Conservation (phyloP, 139 green algal species). For the Edaphochlamys debaryana region DNA sequence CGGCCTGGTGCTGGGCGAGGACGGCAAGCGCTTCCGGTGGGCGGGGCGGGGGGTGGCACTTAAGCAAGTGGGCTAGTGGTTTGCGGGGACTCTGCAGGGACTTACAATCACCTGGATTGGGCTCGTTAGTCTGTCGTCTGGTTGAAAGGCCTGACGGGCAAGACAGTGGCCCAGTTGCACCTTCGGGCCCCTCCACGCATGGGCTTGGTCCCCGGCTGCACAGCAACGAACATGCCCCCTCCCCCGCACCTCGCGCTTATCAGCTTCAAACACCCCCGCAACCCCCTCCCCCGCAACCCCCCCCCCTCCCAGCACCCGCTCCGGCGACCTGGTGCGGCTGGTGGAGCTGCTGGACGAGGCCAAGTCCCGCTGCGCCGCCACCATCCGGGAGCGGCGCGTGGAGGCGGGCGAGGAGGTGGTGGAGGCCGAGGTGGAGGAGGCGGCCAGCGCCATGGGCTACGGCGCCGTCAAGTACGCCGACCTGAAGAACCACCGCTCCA, state of each 20-base stretch:
- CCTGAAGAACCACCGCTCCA: slow-evolving; percentile 93
- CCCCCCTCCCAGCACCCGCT: slow-evolving; percentile 57
- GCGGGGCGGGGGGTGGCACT: neutral
- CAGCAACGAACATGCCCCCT: no score
- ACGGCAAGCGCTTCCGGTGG: slow-evolving; percentile 90
- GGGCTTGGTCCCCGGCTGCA: no score
- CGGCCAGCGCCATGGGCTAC: slow-evolving; percentile 88
- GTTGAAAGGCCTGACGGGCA: no score
- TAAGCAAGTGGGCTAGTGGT: neutral
- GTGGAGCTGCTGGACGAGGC: slow-evolving; percentile 98
- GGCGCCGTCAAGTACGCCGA: slow-evolving; percentile 98
- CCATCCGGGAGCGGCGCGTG: slow-evolving; percentile 69
- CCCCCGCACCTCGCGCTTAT: no score
- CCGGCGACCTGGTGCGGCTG: slow-evolving; percentile 80
- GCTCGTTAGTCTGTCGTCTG: no score
- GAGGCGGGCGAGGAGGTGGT: slow-evolving; percentile 63
- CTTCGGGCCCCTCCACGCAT: no score
- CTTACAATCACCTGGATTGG: no score
- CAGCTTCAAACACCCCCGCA: no score
- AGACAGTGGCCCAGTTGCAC: no score
- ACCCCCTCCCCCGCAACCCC: no score
- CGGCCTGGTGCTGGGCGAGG: slow-evolving; percentile 95
- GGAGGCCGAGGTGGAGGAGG: slow-evolving; percentile 77
- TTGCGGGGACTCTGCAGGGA: no score
- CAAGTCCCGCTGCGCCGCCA: slow-evolving; percentile 67